These are phyloP conservation scores for Mycena galericulata DNA, from an alignment of 768 basidiomycete genomes.

Conservation along the genomic window DNA sequence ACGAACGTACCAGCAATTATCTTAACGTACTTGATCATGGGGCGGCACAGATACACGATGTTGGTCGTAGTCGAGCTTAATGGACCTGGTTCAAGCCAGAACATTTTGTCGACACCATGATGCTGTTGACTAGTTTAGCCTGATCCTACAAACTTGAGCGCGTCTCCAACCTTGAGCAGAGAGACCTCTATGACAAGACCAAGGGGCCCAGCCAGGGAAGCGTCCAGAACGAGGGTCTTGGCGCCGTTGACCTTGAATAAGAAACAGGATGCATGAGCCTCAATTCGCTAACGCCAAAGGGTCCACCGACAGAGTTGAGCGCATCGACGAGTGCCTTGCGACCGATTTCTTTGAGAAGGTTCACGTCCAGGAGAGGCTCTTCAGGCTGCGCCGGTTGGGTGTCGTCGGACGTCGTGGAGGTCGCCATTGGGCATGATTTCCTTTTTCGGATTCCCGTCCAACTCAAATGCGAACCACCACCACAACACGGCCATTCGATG, in stretches of 20 bases:
- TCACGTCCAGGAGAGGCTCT: constrained; percentile 65
- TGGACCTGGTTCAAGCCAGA: constrained; percentile 95
- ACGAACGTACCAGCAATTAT: constrained; percentile 86
- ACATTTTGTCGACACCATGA: constrained; percentile 99
- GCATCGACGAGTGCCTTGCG: constrained; percentile 86
- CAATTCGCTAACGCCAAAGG: constrained; percentile 12
- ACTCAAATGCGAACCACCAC: no score
- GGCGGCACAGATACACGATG: constrained; percentile 93
- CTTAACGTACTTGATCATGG: constrained; percentile 85
- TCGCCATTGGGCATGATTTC: constrained; percentile 18
- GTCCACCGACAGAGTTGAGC: constrained; percentile 76
- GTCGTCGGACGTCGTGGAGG: constrained; percentile 52
- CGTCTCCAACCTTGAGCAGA: constrained; percentile 78
- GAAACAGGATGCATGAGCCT: constrained; percentile 8
- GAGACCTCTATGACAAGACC: constrained; percentile 96
- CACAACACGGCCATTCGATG: no score
- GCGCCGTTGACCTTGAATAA: constrained; percentile 82
- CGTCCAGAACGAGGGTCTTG: constrained; percentile 96
- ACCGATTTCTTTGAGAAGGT: constrained; percentile 80
- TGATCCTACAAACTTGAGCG: neutral
- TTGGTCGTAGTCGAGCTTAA: constrained; percentile 86
- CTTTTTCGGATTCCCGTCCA: no score
- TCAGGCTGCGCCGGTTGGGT: constrained; percentile 49
- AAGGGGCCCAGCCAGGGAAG: constrained; percentile 88
- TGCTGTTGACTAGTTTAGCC: constrained; percentile 63